phyloP scores from a whole-genome alignment of 2,329 filamentous ascomycete genomes.

The Nigrospora sphaerica region DNA sequence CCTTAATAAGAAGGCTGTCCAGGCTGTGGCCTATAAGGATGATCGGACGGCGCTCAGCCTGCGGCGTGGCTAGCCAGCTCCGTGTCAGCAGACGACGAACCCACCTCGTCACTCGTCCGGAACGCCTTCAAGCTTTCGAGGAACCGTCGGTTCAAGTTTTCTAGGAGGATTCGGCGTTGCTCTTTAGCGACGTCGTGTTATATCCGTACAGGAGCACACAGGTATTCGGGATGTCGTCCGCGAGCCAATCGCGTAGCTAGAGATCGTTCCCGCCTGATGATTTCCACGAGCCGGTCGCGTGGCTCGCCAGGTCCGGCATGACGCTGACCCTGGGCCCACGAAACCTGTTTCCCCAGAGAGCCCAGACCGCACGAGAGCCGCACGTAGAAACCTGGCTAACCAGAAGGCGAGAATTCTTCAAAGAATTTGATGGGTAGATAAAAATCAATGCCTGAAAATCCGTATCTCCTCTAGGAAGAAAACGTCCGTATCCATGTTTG shows the following conservation, averaged over 20 bases:
- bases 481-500: too few relatives aligned
- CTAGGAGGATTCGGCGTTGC: constrained; percentile 11
- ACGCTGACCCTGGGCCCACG: constrained; percentile 22
- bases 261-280: constrained; percentile 13
- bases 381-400: too few relatives aligned
- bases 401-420: too few relatives aligned
- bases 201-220: constrained; percentile 23
- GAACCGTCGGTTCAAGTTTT: constrained; percentile 8
- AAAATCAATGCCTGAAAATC: too few relatives aligned
- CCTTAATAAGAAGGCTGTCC: constrained; percentile 18
- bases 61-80: neutral
- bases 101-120: constrained; percentile 5
- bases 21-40: constrained; percentile 19
- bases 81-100: neutral
- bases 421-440: too few relatives aligned
- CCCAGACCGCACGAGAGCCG: too few relatives aligned
- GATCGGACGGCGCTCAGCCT: constrained; percentile 10
- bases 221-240: constrained; percentile 10
- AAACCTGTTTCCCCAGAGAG: too few relatives aligned
- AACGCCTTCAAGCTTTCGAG: constrained; percentile 9
- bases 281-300: constrained; percentile 22
- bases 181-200: constrained; percentile 14
- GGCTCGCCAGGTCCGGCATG: constrained; percentile 18
- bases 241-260: constrained; percentile 22
- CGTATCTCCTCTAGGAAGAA: too few relatives aligned